These are phyloP conservation scores for Echium plantagineum DNA, from an alignment of 257 asterid genomes.

Conservation along the genomic window DNA sequence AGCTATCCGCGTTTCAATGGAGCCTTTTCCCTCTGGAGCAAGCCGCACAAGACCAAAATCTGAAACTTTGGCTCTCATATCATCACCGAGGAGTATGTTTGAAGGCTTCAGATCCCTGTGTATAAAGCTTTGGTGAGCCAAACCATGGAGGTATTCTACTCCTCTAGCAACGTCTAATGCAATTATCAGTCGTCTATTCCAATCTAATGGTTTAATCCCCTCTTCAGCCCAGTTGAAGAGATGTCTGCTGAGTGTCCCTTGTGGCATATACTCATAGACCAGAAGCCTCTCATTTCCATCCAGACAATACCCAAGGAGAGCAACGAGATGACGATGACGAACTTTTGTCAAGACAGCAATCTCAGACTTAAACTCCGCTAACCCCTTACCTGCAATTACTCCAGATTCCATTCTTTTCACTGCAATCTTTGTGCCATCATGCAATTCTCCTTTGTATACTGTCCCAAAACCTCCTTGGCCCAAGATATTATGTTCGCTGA, in stretches of 20 bases:
- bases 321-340: conserved; percentile 83
- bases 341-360: conserved; percentile 86
- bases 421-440: conserved; percentile 87
- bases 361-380: conserved; percentile 75
- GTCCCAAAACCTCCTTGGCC: conserved; percentile 93
- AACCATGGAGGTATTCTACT: conserved; percentile 80
- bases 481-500: conserved; percentile 52
- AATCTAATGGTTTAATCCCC: conserved; percentile 68
- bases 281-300: conserved; percentile 88
- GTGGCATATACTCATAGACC: conserved; percentile 87
- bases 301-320: conserved; percentile 84
- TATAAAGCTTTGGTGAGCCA: conserved; percentile 91
- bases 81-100: conserved; percentile 82
- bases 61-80: conserved; percentile 91
- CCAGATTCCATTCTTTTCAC: conserved; percentile 94
- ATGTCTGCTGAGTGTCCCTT: conserved; percentile 77
- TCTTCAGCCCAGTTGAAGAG: conserved; percentile 67
- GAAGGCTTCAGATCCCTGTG: conserved; percentile 94
- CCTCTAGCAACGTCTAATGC: conserved; percentile 92
- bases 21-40: conserved; percentile 90
- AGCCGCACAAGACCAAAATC: conserved; percentile 94
- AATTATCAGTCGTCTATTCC: conserved; percentile 67
- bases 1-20: conserved; percentile 76
- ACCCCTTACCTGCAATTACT: conserved; percentile 66
- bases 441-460: conserved; percentile 78